Evolutionary conservation across 164 flowering plant genomes (phyloP), one percentile per base, ranked within the genome.

Genomic region (Annona squamosa): DNA sequence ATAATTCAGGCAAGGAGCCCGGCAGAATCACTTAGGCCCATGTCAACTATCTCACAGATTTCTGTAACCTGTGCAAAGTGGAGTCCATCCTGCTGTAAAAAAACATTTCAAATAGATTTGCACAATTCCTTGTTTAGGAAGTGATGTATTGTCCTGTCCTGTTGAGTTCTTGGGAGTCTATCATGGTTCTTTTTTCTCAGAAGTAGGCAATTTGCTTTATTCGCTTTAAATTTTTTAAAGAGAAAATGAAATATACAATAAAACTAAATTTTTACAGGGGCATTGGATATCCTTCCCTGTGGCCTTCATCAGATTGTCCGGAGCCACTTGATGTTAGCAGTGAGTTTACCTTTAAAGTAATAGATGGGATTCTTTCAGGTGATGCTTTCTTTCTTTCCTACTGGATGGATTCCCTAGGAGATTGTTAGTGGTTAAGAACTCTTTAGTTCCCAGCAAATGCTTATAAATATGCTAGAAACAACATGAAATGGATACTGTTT

Each of bases 321-420:
- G 78, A 91, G 82, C 98, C 98, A 77, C 98, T 93, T 81, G 98
- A 93, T 86, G 93, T 93, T 77, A 91, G 96, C 79, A 93, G 82
- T 79, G 94, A 91, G 66, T 93, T 90, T 70, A 90, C 98, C 26
- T 93, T 93, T 79, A 82, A 88, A 81, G 81, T 93, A 67, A 89
- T 93, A 77, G 87, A 90, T 78, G 95, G 98, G 63, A 85, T 93
- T 85, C 95, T 93, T 77, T 86, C 92, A 80, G 97, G 98, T 93
- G 76, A 70, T 4, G 0, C 37, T 42, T 26, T 26, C 37, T 26
- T 26, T 26, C 37, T 26, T 26, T 26, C 37, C 37, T 26, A 26
- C 37, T 26, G 37, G 37, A 26, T 26, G 37, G 37, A 26, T 26
- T 26, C 37, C 37, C 37, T 26, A 26, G 37, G 37, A 26, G 37